Evolutionary conservation across 352 stramenopile genomes (phyloP), one percentile per base, ranked within the genome.

Genomic region (Pseudoperonospora humuli): DNA sequence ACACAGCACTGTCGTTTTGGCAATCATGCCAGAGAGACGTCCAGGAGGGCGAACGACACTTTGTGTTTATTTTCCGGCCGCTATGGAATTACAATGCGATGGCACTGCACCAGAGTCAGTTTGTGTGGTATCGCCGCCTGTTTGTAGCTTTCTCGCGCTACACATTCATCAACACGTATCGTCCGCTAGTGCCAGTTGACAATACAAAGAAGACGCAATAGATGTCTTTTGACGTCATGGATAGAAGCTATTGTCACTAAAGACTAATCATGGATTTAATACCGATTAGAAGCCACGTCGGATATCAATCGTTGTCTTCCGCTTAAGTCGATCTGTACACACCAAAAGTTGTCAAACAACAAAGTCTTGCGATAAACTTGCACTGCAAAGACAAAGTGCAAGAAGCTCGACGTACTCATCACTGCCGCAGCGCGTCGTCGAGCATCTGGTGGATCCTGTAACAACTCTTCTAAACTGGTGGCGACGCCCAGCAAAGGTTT

Each of bases 91-190:
- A 96, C 75, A 75, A 64, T 10, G 85, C 84, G 1, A 98, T 98
- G 92, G 70, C 78, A 32, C 67, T 92, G 24, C 94, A 98, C 50
- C 40, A 60, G 19, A 96, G 80, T 55, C 94, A 98, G 64, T 98
- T 97, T 57, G 92, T 98, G 20, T 98, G 94, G 94, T 98, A 97
- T 58, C 85, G 94, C 32, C 83, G 88, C n/a, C 68, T 98, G 5
- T 97, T 96, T 52, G 84, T 98, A n/a, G 34, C 84, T 7, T 98
- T 98, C 52, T 96, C 84, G 24, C 77, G 89, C 28, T 98, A 97
- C 59, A 97, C 91, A 11, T 97, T 96, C 59, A 75, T 96, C 36
- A 97, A 97, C 61, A 94, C 78, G 1, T 93, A 94, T 51, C 47
- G 39, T 20, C 58, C 73, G 19, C 61, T 87, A 6, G 23, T 52